Evolutionary conservation across 2,329 filamentous ascomycete genomes (phyloP).

Genomic region (Camillea tinctor): DNA sequence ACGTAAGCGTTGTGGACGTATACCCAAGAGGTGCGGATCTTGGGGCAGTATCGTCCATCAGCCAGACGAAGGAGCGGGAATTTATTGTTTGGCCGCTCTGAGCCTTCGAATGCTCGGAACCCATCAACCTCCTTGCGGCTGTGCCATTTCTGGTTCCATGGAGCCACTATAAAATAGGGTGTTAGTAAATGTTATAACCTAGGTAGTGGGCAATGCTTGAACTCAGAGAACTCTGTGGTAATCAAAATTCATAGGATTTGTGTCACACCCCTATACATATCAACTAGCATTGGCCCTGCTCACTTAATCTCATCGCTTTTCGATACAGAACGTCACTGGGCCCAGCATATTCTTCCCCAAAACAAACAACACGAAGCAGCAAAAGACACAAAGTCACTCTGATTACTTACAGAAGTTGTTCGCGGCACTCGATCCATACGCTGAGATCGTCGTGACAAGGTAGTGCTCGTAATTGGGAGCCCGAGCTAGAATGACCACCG

Average conservation of each 20-base stretch:
- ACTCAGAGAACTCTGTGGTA: too few relatives aligned
- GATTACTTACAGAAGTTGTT: conserved; percentile 25
- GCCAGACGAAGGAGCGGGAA: conserved; percentile 25
- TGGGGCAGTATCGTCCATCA: conserved; percentile 22
- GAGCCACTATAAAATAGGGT: too few relatives aligned
- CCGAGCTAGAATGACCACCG: conserved; percentile 33
- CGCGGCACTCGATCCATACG: conserved; percentile 26
- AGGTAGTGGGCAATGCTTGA: too few relatives aligned
- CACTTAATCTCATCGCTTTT: too few relatives aligned
- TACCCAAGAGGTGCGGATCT: conserved; percentile 27
- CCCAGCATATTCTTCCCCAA: too few relatives aligned
- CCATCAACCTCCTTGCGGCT: conserved; percentile 16
- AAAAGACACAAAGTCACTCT: too few relatives aligned
- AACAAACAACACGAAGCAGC: too few relatives aligned
- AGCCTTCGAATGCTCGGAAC: conserved; percentile 35
- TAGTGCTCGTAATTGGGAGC: conserved; percentile 16
- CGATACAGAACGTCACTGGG: too few relatives aligned
- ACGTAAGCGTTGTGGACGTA: conserved; percentile 16
- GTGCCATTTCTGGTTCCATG: conserved; percentile 32
- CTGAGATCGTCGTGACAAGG: conserved; percentile 34
- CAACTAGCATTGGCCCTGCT: too few relatives aligned
- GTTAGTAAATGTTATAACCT: too few relatives aligned
- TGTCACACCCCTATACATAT: too few relatives aligned
- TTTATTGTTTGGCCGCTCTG: conserved; percentile 12
- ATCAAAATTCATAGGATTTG: too few relatives aligned